Percentiles rank a stretch among this genome's conserved stretches.
phyloP scores from a whole-genome alignment of 192 early-diverging fungal genomes.

The Entomortierella lignicola region DNA sequence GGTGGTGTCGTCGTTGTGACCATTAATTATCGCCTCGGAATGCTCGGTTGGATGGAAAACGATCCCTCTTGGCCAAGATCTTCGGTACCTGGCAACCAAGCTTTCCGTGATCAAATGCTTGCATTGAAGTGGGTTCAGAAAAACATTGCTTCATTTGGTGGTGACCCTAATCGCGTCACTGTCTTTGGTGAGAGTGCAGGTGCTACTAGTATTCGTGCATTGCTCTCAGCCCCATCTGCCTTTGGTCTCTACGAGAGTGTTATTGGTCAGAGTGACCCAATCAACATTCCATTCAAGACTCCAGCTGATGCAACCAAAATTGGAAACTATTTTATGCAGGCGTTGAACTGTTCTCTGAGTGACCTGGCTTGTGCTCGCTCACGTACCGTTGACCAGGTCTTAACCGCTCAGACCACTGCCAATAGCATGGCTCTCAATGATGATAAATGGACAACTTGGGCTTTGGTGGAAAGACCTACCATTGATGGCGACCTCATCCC shows the following conservation, averaged over 20 bases:
- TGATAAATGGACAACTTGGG: slow-evolving; percentile 34
- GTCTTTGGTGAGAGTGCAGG: slow-evolving; percentile 53
- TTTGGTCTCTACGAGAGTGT: slow-evolving; percentile 56
- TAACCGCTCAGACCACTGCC: slow-evolving; percentile 24
- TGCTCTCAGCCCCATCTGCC: slow-evolving; percentile 49
- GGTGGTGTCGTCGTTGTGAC: slow-evolving; percentile 50
- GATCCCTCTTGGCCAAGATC: neutral
- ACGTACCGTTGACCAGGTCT: slow-evolving; percentile 2
- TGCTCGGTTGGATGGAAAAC: slow-evolving; percentile 40
- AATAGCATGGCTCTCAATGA: slow-evolving; percentile 14
- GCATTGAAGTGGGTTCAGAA: slow-evolving; percentile 67
- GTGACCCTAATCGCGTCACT: slow-evolving; percentile 61
- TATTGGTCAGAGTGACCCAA: slow-evolving; percentile 58
- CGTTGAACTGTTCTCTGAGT: slow-evolving; percentile 4
- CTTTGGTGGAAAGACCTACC: slow-evolving; percentile 30
- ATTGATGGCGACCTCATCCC: slow-evolving; percentile 46
- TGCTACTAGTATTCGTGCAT: slow-evolving; percentile 50
- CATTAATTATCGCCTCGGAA: slow-evolving; percentile 49
- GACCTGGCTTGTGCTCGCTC: slow-evolving; percentile 34
- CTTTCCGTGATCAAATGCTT: slow-evolving; percentile 62
- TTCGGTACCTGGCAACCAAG: slow-evolving; percentile 30
- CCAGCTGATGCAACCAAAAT: slow-evolving; percentile 5
- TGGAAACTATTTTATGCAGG: slow-evolving; percentile 23
- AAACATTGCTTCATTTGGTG: slow-evolving; percentile 67
- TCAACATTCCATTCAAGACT: slow-evolving; percentile 49